Evolutionary conservation across 768 basidiomycete species (phyloP).

Genomic region (Lactarius indigo): DNA sequence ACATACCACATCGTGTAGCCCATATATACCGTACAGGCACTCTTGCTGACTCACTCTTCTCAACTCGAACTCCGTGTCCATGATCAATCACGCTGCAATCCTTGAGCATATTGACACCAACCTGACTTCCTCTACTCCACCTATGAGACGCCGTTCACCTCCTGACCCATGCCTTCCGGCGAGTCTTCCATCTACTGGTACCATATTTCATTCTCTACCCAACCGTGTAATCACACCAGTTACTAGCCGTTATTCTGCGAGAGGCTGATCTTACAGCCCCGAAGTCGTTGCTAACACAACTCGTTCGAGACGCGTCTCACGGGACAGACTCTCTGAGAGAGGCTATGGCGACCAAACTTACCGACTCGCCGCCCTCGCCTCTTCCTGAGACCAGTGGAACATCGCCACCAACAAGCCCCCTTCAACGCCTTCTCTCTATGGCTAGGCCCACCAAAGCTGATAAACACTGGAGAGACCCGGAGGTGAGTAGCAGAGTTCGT

Average conservation of each 20-base stretch:
- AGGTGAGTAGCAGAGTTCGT: slow-evolving; percentile 13
- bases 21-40: slow-evolving; percentile 6
- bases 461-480: slow-evolving; percentile 22
- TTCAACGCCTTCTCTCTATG: slow-evolving; percentile 26
- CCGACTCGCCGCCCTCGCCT: slow-evolving; percentile 35
- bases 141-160: slow-evolving; percentile 38
- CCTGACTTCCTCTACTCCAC: background rate
- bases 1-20: background rate
- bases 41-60: background rate
- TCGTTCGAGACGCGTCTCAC: slow-evolving; percentile 32
- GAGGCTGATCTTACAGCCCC: slow-evolving; percentile 64
- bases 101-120: slow-evolving; percentile 19
- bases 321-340: slow-evolving; percentile 30
- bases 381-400: slow-evolving; percentile 4
- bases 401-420: slow-evolving; percentile 11
- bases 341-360: slow-evolving; percentile 30
- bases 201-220: slow-evolving; percentile 27
- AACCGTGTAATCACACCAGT: slow-evolving; percentile 25
- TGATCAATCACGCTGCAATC: slow-evolving; percentile 22
- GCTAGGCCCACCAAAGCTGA: slow-evolving; percentile 24
- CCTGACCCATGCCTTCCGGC: slow-evolving; percentile 61
- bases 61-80: slow-evolving; percentile 6
- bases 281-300: slow-evolving; percentile 51
- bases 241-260: slow-evolving; percentile 62
- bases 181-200: slow-evolving; percentile 65